These are phyloP conservation scores for Cercospora beticola DNA, from an alignment of 2,329 filamentous ascomycete species.

Conservation along the genomic window DNA sequence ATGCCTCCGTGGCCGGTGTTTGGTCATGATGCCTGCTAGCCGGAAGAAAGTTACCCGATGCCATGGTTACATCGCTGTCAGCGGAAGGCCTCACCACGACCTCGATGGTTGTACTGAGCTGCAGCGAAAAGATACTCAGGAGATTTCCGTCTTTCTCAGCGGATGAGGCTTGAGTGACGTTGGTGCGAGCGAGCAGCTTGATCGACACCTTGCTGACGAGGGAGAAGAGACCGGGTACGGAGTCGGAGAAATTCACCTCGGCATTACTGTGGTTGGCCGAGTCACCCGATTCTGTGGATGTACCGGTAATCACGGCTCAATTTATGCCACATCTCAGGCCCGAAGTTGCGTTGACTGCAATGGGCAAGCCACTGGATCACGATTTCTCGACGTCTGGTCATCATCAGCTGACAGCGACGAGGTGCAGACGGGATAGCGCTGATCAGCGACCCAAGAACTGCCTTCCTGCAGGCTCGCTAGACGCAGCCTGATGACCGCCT, in stretches of 20 bases:
- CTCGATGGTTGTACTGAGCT: background rate
- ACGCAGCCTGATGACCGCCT: background rate
- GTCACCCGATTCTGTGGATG: background rate
- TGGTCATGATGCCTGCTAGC: constrained; percentile 9
- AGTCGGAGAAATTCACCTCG: background rate
- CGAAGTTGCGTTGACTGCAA: background rate
- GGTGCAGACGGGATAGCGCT: background rate
- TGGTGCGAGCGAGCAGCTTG: background rate
- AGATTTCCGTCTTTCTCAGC: background rate
- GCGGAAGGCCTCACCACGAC: background rate
- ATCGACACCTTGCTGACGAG: background rate
- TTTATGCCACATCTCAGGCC: background rate
- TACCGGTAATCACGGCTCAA: background rate
- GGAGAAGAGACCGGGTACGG: background rate
- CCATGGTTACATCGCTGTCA: background rate
- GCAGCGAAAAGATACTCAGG: background rate
- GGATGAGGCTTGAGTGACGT: background rate
- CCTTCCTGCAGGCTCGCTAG: background rate
- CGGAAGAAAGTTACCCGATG: background rate
- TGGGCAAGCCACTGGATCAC: background rate
- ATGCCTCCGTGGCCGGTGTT: background rate
- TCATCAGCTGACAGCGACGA: background rate
- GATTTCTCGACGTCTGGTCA: background rate
- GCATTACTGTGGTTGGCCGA: background rate
- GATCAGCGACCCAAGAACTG: background rate